Conservation (phyloP, 805 yeast genomes). For the Millerozyma miso region DNA sequence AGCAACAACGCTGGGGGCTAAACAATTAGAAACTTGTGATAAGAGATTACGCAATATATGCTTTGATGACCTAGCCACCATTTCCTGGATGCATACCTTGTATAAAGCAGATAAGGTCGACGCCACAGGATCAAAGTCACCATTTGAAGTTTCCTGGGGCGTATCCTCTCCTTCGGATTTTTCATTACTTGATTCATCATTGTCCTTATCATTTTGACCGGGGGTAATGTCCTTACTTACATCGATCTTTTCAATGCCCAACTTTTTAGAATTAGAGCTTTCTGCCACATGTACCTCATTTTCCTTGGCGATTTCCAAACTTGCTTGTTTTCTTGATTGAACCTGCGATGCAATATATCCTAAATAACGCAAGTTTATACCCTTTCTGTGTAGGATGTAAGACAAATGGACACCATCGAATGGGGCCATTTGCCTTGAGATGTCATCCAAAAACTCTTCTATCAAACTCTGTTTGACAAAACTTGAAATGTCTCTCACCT, state of each 20-base stretch:
- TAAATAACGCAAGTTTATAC: constrained; percentile 86
- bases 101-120: constrained; percentile 47
- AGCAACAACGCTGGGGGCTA: constrained; percentile 58
- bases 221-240: constrained; percentile 30
- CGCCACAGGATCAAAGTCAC: constrained; percentile 38
- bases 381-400: constrained; percentile 64
- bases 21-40: constrained; percentile 43
- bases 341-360: constrained; percentile 53
- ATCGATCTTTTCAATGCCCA: constrained; percentile 16
- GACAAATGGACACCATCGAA: constrained; percentile 78
- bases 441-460: constrained; percentile 56
- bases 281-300: constrained; percentile 23
- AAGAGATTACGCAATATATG: constrained; percentile 59
- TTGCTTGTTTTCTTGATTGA: constrained; percentile 14
- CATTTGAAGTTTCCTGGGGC: constrained; percentile 19
- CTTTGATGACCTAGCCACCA: constrained; percentile 76
- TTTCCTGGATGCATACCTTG: constrained; percentile 54
- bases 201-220: constrained; percentile 20
- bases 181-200: constrained; percentile 23
- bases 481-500: constrained; percentile 65
- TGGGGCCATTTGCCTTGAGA: constrained; percentile 59
- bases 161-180: constrained; percentile 15
- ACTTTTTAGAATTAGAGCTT: constrained; percentile 17
- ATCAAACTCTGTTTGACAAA: constrained; percentile 57
- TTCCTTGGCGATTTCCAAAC: constrained; percentile 14